phyloP scores from a whole-genome alignment of 2,329 filamentous ascomycete genomes.

The Drechslerella stenobrocha region DNA sequence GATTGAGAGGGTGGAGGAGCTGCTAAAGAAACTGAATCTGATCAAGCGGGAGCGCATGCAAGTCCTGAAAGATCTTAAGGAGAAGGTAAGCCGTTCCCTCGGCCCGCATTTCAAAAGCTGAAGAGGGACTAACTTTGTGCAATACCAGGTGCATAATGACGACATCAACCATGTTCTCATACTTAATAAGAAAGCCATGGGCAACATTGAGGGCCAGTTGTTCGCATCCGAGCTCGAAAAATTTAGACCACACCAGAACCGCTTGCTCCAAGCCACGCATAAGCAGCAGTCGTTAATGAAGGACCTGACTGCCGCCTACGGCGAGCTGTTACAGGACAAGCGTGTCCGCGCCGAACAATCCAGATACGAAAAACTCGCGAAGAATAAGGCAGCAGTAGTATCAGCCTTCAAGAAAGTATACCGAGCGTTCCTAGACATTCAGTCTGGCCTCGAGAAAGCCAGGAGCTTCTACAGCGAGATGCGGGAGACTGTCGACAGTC shows the following conservation, averaged over 20 bases:
- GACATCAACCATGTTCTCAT: constrained; percentile 98
- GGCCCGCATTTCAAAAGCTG: constrained; percentile 5
- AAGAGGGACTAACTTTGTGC: constrained; percentile 4
- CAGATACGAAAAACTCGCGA: constrained; percentile 86
- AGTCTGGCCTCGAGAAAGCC: constrained; percentile 81
- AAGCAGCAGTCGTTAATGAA: constrained; percentile 95
- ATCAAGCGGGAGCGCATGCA: constrained; percentile 90
- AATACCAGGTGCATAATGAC: constrained; percentile 80
- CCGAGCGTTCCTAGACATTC: constrained; percentile 87
- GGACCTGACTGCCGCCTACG: constrained; percentile 85
- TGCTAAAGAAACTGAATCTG: constrained; percentile 85
- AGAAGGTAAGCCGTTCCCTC: constrained; percentile 91
- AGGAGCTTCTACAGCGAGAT: constrained; percentile 95
- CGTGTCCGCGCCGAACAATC: constrained; percentile 89
- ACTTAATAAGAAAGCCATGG: constrained; percentile 93
- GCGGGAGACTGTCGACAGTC: constrained; percentile 87
- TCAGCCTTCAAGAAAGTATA: constrained; percentile 87
- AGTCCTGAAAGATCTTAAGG: constrained; percentile 93
- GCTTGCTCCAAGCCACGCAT: constrained; percentile 88
- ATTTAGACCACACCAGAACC: constrained; percentile 87
- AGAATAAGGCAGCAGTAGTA: constrained; percentile 78
- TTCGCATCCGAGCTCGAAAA: constrained; percentile 98
- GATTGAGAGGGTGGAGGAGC: constrained; percentile 82
- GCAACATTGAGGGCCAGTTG: constrained; percentile 85
- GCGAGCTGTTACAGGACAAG: constrained; percentile 87